Percentiles rank a stretch among this genome's conserved stretches.
Conservation (phyloP, 2,329 filamentous ascomycete genomes). For the Xylaria sp. region DNA sequence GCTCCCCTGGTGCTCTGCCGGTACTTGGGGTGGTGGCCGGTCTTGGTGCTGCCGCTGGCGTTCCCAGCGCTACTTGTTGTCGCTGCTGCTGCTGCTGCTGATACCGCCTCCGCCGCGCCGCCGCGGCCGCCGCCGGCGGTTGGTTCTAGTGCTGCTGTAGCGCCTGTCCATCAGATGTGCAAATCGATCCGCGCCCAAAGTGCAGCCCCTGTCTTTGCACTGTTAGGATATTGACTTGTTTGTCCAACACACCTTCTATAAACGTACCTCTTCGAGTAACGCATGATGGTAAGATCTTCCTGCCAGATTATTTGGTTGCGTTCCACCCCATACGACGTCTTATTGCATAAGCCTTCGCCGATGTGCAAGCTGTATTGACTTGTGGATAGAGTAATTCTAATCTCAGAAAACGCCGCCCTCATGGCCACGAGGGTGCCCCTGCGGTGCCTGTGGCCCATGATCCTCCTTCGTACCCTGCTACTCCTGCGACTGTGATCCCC, state of each 20-base stretch:
- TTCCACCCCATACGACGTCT: slow-evolving; percentile 46
- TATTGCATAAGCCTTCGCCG: slow-evolving; percentile 48
- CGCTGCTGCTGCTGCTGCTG: slow-evolving; percentile 21
- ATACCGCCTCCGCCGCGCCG: slow-evolving; percentile 9
- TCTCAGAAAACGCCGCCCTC: slow-evolving; percentile 59
- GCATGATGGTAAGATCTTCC: slow-evolving; percentile 53
- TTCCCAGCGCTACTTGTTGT: slow-evolving; percentile 18
- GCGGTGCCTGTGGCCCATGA: slow-evolving; percentile 52
- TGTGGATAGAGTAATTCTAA: slow-evolving; percentile 52
- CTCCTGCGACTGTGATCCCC: slow-evolving; percentile 43
- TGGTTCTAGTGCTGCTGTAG: slow-evolving; percentile 36
- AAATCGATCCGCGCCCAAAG: slow-evolving; percentile 44
- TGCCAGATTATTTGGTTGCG: slow-evolving; percentile 43
- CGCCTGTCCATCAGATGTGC: slow-evolving; percentile 43
- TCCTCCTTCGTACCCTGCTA: slow-evolving; percentile 45
- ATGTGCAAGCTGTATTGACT: slow-evolving; percentile 50
- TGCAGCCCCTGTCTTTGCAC: slow-evolving; percentile 47
- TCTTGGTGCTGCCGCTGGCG: slow-evolving; percentile 20
- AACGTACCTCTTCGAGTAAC: slow-evolving; percentile 45
- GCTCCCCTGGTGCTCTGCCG: neutral
- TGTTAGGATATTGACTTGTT: slow-evolving; percentile 41
- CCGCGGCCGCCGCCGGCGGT: slow-evolving; percentile 12
- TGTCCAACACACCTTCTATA: slow-evolving; percentile 51
- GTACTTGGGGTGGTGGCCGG: neutral
- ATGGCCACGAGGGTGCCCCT: slow-evolving; percentile 54